A percentile compares a stretch with the other conserved stretches of the same genome.
Evolutionary conservation across 208 protist species (phyloP).

Genomic region (Tritrichomonas foetus): DNA sequence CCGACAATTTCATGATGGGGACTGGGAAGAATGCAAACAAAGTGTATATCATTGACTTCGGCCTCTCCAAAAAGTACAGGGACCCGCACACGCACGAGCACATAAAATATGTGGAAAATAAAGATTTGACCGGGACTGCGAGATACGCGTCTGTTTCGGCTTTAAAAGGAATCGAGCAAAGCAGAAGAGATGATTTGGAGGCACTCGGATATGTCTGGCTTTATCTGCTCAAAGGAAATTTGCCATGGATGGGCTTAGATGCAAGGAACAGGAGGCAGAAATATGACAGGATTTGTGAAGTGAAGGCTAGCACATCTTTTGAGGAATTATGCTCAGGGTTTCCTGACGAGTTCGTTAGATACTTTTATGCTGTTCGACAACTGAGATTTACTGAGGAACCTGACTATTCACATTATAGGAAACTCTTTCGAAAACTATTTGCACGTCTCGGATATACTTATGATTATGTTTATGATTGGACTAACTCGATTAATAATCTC

Average conservation of each 20-base stretch:
- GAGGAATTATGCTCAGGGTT: conserved; percentile 80
- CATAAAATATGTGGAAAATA: conserved; percentile 97
- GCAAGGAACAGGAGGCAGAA: conserved; percentile 91
- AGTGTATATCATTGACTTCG: conserved; percentile 53
- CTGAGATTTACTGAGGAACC: not conserved
- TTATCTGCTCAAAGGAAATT: conserved; percentile 91
- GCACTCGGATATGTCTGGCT: conserved; percentile 95
- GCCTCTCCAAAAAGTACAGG: conserved; percentile 96
- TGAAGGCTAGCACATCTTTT: conserved; percentile 83
- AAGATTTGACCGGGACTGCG: conserved; percentile 97
- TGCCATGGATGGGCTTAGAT: conserved; percentile 60
- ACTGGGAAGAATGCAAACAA: conserved; percentile 60
- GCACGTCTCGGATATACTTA: not conserved
- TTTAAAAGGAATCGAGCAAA: conserved; percentile 92
- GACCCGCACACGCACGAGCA: conserved; percentile 92
- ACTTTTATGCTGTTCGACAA: not conserved
- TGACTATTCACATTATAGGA: not conserved
- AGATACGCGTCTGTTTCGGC: conserved; percentile 98
- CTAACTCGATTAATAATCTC: too few species aligned
- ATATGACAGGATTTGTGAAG: conserved; percentile 91
- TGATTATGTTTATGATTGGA: not conserved
- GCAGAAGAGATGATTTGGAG: conserved; percentile 63
- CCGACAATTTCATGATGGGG: conserved; percentile 98
- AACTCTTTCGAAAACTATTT: not conserved
- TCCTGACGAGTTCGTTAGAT: conserved; percentile 74